Evolutionary conservation across 208 protist species (phyloP).

Genomic region (Leishmania turanica): DNA sequence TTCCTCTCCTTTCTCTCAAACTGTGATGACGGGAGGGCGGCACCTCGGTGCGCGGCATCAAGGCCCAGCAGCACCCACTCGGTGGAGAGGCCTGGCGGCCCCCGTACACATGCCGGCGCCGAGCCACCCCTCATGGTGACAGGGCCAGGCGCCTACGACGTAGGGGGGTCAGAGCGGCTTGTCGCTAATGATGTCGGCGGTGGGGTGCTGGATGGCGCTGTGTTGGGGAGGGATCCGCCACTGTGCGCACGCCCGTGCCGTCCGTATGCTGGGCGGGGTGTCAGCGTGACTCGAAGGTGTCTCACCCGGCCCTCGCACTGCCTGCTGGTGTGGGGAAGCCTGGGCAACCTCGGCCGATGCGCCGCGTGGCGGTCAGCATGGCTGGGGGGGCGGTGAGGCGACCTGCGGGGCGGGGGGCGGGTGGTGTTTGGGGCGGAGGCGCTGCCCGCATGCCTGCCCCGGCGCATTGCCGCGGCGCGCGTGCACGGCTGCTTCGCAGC

Average conservation of each 20-base stretch:
- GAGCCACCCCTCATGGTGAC: background rate
- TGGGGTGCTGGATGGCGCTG: background rate
- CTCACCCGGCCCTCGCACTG: background rate
- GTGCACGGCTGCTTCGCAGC: background rate
- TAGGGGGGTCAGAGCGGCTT: background rate
- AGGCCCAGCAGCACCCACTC: background rate
- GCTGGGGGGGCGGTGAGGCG: background rate
- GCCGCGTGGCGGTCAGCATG: background rate
- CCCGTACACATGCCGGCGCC: background rate
- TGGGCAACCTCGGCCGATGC: background rate
- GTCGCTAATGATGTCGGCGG: background rate
- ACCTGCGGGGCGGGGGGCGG: background rate
- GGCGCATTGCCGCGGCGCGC: background rate
- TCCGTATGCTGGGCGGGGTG: background rate
- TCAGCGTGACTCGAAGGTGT: background rate
- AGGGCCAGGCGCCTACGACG: background rate
- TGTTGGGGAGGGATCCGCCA: background rate
- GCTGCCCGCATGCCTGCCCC: background rate
- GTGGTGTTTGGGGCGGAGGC: background rate
- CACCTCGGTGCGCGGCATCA: background rate
- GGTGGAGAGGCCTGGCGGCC: background rate
- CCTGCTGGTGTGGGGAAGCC: background rate
- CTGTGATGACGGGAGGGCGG: background rate
- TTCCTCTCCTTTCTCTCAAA: background rate
- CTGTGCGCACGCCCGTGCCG: background rate